Evolutionary conservation across 495 filamentous ascomycete genomes (phyloP), one percentile per base, ranked within the genome.

Genomic region (Aspergillus diversus): DNA sequence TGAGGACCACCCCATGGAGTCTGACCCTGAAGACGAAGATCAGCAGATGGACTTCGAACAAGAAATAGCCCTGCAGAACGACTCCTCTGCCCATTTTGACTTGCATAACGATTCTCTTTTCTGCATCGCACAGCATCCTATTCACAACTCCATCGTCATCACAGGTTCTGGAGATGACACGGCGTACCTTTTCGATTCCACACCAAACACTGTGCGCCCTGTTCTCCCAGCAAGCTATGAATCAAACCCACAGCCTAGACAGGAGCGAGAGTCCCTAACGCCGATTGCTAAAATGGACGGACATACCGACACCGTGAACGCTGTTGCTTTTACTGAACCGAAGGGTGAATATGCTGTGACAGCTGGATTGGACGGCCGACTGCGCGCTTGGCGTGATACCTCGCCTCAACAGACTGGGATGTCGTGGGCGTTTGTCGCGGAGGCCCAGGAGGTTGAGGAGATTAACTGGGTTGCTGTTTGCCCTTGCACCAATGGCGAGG

Each of bases 51-150:
- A 84, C 54, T 85, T 86, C 33, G 85, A 87, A 55, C 80, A 93
- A 72, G 91, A 93, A 70, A 86, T 97, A 55, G 78, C 81, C 35
- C 81, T 98, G 15, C 83, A 93, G 61, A 98, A 98, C 78, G 93
- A 98, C 81, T 93, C 90, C 61, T 79, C 86, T 62, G 96, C 93
- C 56, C 92, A 97, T 78, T 97, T 97, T 75, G 95, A 97, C 77
- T 71, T 72, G 2, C 92, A 97, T 81, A 88, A 83, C 52, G 92
- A 97, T 80, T 90, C 87, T 51, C 89, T 99, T 58, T 98, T 97
- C 80, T 89, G 89, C 72, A 91, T 99, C 69, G 92, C 92, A 34
- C 91, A 95, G 67, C 96, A 99, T 72, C 96, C 96, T 3, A 77
- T 87, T 12, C 81, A 89, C 67, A 87, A 90, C 33, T 79, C 86